A percentile compares a stretch with the other conserved stretches of the same genome.
Conservation (phyloP, 1,139 yeast species). For the Pichia inconspicua region DNA sequence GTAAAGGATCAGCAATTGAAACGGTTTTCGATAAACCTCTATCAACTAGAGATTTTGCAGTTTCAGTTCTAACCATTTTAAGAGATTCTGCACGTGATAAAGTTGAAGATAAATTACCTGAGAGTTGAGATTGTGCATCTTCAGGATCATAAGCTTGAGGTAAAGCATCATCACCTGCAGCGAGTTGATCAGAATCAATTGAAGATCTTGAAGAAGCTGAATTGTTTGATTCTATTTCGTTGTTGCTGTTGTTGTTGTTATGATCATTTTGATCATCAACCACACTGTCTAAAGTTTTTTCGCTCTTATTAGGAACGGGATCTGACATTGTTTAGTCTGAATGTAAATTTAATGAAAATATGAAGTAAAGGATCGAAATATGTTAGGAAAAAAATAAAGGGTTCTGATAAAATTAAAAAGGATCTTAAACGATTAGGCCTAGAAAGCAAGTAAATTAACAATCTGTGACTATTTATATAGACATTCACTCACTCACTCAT, state of each 20-base stretch:
- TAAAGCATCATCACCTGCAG: background rate
- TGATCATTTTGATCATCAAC: background rate
- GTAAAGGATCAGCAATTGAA: constrained; percentile 51
- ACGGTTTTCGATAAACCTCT: constrained; percentile 48
- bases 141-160: constrained; percentile 33
- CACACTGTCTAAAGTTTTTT: background rate
- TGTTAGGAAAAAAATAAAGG: too few species aligned
- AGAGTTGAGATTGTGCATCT: constrained; percentile 39
- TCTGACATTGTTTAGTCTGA: background rate
- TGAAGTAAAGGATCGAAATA: too few species aligned
- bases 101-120: constrained; percentile 24
- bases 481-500: too few species aligned
- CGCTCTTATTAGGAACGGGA: background rate
- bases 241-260: background rate
- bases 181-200: constrained; percentile 2
- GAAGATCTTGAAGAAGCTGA: constrained; percentile 35
- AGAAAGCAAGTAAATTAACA: too few species aligned
- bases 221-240: constrained; percentile 30
- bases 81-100: constrained; percentile 31
- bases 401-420: too few species aligned
- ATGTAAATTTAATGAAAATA: too few species aligned
- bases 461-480: too few species aligned
- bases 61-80: constrained; percentile 51
- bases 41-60: constrained; percentile 56
- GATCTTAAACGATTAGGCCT: too few species aligned